Evolutionary conservation across 768 basidiomycete species (phyloP).

Genomic region (Candolleomyces efflorescens): DNA sequence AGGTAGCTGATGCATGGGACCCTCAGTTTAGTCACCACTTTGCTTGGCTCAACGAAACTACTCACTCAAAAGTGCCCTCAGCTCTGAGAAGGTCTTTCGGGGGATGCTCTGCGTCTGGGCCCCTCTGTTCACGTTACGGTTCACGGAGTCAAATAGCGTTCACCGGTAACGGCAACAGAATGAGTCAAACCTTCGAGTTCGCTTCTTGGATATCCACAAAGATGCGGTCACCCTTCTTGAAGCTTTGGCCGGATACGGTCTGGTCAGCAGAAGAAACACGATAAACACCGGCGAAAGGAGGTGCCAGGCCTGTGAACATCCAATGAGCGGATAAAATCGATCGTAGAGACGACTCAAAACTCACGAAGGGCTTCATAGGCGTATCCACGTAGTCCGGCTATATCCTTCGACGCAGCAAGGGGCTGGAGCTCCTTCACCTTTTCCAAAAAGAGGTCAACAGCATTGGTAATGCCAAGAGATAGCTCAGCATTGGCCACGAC

Average conservation of each 20-base stretch:
- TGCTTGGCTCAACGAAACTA: not conserved
- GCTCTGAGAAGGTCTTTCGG: not conserved
- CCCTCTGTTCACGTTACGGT: not conserved
- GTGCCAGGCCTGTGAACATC: slow-evolving; percentile 53
- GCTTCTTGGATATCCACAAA: slow-evolving; percentile 63
- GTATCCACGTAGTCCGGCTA: slow-evolving; percentile 47
- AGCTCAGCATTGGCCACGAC: slow-evolving; percentile 66
- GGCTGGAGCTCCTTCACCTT: slow-evolving; percentile 33
- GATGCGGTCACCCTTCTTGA: slow-evolving; percentile 48
- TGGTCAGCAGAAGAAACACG: slow-evolving; percentile 44
- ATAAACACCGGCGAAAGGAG: slow-evolving; percentile 66
- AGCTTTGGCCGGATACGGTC: slow-evolving; percentile 33
- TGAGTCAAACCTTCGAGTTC: slow-evolving; percentile 35
- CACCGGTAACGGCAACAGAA: not conserved
- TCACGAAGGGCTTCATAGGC: slow-evolving; percentile 67
- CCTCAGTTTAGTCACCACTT: slow-evolving; percentile 26
- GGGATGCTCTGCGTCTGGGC: not conserved
- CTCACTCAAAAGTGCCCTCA: slow-evolving; percentile 9
- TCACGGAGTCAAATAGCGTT: not conserved
- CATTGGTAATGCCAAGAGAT: slow-evolving; percentile 63
- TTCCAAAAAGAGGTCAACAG: slow-evolving; percentile 57
- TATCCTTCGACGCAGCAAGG: slow-evolving; percentile 26
- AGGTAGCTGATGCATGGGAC: slow-evolving; percentile 36
- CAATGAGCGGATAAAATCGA: not conserved
- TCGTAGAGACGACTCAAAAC: slow-evolving; percentile 20